Conservation (phyloP, 2,329 filamentous ascomycete genomes). For the Calonectria fujianensis region DNA sequence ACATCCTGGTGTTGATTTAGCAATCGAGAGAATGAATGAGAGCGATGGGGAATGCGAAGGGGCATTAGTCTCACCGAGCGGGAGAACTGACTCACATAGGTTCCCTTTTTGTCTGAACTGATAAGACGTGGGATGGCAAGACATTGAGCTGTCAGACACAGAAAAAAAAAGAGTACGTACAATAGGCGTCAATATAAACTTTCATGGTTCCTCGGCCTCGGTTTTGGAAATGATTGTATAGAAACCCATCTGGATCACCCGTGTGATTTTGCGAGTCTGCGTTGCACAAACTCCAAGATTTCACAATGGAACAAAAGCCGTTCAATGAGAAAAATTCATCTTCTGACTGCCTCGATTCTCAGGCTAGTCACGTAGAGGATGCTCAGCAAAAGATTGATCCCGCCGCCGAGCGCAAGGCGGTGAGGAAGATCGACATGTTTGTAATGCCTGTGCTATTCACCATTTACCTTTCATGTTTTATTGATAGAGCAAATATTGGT, state of each 20-base stretch:
- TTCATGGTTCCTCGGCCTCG: not conserved
- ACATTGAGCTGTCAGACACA: slow-evolving; percentile 8
- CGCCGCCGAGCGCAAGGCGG: slow-evolving; percentile 54
- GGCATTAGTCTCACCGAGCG: slow-evolving; percentile 21
- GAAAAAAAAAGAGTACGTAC: not conserved
- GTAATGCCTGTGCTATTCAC: slow-evolving; percentile 70
- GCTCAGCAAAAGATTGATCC: slow-evolving; percentile 48
- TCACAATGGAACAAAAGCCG: not conserved
- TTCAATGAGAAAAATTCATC: not conserved
- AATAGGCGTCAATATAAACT: not conserved
- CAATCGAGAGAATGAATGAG: not conserved
- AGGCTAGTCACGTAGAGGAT: not conserved
- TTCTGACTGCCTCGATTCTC: not conserved
- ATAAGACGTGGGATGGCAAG: not conserved
- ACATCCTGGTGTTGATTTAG: slow-evolving; percentile 14
- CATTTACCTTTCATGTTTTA: slow-evolving; percentile 72
- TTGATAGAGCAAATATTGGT: slow-evolving; percentile 73
- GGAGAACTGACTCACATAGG: slow-evolving; percentile 23
- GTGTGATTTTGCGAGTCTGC: not conserved
- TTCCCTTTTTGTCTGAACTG: slow-evolving; percentile 13
- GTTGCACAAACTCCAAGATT: not conserved
- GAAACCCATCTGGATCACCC: not conserved
- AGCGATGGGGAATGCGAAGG: slow-evolving; percentile 13
- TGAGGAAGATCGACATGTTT: slow-evolving; percentile 58
- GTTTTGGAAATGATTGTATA: not conserved